Percentiles rank a stretch among this genome's conserved stretches.
phyloP scores from a whole-genome alignment of 2,329 filamentous ascomycete species.

The Cladosporium oxysporum region DNA sequence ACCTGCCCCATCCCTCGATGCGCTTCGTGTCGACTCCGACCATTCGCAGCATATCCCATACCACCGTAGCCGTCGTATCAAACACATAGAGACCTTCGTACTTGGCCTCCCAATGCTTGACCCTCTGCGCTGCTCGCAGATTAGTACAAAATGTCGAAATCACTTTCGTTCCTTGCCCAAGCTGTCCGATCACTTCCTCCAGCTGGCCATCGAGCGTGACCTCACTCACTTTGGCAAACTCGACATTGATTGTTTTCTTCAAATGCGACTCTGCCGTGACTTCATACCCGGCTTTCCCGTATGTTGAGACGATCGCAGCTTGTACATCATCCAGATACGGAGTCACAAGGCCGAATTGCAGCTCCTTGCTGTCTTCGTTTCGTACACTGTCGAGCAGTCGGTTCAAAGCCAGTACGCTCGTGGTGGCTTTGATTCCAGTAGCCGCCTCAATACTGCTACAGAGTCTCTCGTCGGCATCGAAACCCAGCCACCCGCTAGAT shows the following conservation, averaged over 20 bases:
- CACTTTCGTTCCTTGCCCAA: conserved; percentile 35
- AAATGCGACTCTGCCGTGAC: conserved; percentile 41
- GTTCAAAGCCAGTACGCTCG: conserved; percentile 46
- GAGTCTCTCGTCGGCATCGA: conserved; percentile 40
- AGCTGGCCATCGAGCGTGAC: conserved; percentile 35
- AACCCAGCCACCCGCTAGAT: conserved; percentile 29
- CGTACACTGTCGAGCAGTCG: conserved; percentile 34
- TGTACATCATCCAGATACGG: conserved; percentile 48
- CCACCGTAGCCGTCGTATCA: conserved; percentile 47
- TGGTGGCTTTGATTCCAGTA: conserved; percentile 44
- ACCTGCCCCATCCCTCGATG: conserved; percentile 40
- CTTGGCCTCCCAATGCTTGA: conserved; percentile 41
- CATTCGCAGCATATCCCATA: conserved; percentile 45
- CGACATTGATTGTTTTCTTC: conserved; percentile 40
- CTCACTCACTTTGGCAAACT: conserved; percentile 41
- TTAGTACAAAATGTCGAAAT: conserved; percentile 50
- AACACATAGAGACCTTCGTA: conserved; percentile 41
- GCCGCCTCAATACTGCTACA: conserved; percentile 42
- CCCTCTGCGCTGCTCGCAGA: conserved; percentile 43
- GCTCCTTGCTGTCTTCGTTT: conserved; percentile 24
- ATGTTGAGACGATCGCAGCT: conserved; percentile 40
- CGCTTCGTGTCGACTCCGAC: conserved; percentile 35
- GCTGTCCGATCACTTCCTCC: conserved; percentile 30
- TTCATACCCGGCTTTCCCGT: conserved; percentile 37
- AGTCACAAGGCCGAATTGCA: conserved; percentile 43